Conservation (phyloP, 139 green algal genomes). For the Prasinococcaceae sp. region DNA sequence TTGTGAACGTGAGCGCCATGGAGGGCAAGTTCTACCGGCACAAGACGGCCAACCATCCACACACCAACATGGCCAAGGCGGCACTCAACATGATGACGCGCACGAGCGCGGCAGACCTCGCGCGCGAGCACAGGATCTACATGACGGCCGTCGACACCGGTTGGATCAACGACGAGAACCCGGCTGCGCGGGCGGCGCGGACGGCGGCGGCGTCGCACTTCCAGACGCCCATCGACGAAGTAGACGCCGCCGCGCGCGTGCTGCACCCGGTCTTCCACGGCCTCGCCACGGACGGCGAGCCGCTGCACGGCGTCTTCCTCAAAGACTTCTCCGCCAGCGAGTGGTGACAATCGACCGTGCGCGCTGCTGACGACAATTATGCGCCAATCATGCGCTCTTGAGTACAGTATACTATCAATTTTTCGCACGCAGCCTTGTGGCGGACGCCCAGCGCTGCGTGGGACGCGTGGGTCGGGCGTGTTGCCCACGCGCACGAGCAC, state of each 20-base stretch:
- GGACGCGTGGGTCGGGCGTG: too few species aligned
- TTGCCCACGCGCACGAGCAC: too few species aligned
- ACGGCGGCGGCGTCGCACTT: neutral
- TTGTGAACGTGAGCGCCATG: slow-evolving; percentile 8
- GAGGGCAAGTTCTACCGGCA: slow-evolving; percentile 13
- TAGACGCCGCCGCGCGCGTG: slow-evolving; percentile 6
- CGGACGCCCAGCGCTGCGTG: too few species aligned
- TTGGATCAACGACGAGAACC: slow-evolving; percentile 14
- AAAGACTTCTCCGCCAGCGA: slow-evolving; percentile 2
- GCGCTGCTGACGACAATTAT: too few species aligned
- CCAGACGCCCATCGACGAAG: slow-evolving; percentile 8
- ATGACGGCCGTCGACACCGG: slow-evolving; percentile 7
- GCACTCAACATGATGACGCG: slow-evolving; percentile 12
- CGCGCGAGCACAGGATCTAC: neutral
- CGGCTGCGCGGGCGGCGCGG: neutral
- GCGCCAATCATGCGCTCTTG: too few species aligned
- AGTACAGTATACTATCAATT: too few species aligned
- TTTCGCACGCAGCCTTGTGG: too few species aligned
- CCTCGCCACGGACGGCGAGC: neutral
- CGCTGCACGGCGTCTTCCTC: slow-evolving; percentile 1
- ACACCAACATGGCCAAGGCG: slow-evolving; percentile 13
- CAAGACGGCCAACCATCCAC: slow-evolving; percentile 7
- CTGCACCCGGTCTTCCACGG: slow-evolving; percentile 7
- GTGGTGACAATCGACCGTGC: too few species aligned
- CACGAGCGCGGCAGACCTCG: neutral